Conservation (phyloP, 441 rosid species). For the Dalechampia spathulata region DNA sequence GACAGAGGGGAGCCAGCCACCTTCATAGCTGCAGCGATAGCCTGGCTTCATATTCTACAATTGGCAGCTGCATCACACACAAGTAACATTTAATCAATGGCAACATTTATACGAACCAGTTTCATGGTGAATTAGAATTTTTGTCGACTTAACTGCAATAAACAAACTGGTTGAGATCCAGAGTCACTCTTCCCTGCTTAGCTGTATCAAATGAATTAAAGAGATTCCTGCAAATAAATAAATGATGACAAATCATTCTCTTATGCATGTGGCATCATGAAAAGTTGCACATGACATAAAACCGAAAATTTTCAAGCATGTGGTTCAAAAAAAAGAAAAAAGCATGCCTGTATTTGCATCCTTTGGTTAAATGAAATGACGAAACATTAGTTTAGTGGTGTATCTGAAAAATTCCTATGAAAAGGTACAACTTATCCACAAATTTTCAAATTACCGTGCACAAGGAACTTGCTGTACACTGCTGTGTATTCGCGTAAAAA, state of each 20-base stretch:
- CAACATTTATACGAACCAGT: background rate
- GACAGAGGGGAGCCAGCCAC: too few species aligned
- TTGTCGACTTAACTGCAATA: slow-evolving; percentile 47
- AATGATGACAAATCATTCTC: background rate
- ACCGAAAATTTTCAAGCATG: background rate
- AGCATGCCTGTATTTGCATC: background rate
- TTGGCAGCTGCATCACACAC: slow-evolving; percentile 44
- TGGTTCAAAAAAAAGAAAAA: too few species aligned
- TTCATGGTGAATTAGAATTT: background rate
- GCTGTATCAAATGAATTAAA: slow-evolving; percentile 61
- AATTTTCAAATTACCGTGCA: background rate
- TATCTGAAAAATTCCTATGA: background rate
- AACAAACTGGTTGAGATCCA: slow-evolving; percentile 59
- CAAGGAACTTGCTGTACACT: background rate
- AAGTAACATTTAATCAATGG: background rate
- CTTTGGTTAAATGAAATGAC: background rate
- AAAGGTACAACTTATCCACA: background rate
- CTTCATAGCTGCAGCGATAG: background rate
- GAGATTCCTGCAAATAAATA: slow-evolving; percentile 37
- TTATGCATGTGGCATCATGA: too few species aligned
- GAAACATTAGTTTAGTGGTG: background rate
- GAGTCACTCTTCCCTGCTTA: slow-evolving; percentile 59
- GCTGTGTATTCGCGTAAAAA: too few species aligned
- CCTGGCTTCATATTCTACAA: slow-evolving; percentile 50
- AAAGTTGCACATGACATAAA: background rate